Base-by-base conservation (phyloP, 768 basidiomycete genomes). In the Podaxis sp. region DNA sequence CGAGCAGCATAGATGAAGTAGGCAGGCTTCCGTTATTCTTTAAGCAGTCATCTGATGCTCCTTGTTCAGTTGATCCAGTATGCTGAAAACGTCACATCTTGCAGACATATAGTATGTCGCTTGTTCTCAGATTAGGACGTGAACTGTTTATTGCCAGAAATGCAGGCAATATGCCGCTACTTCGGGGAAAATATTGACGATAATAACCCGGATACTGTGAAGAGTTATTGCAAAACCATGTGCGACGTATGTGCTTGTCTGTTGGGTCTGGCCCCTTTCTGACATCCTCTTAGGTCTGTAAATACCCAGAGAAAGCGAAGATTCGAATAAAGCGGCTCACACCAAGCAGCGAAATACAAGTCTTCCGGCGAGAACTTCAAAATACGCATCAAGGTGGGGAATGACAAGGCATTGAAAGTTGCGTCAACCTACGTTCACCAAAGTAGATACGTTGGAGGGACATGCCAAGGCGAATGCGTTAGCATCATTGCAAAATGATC, bases 141-240 rank as follows among this genome's bases (percentile, higher is more conserved):
- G 12, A 33, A 61, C 30, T 33, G 26, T 48, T 49, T 17, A 50
- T 2, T 30, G 2, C 26, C 5, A 57, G 11, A 17, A 20, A 15
- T 8, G n/a, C 56, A 93, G 89, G 78, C 82, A 1, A 87, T 94
- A 62, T 93, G 93, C 69, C 85, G 84, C 51, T 92, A 91, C 70
- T 94, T 95, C 66, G 93, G 90, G 1, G 93, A 94, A 73, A 64
- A 68, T 0, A 83, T 92, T 40, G 80, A 90, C 65, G 67, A 74
- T 6, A 72, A 69, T 11, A 79, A 89, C 65, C 66, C 76, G 8
- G 77, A 76, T 6, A 62, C 78, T 11, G 71, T 82, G 56, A 80
- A 79, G 59, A 68, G 69, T 3, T 86, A 90, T 66, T 95, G 93
- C 67, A 73, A 88, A 56, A 77, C 79, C 52, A 93, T 93, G 90